Base-by-base conservation (phyloP, 2,329 filamentous ascomycete genomes). In the Botryotinia narcissicola region DNA sequence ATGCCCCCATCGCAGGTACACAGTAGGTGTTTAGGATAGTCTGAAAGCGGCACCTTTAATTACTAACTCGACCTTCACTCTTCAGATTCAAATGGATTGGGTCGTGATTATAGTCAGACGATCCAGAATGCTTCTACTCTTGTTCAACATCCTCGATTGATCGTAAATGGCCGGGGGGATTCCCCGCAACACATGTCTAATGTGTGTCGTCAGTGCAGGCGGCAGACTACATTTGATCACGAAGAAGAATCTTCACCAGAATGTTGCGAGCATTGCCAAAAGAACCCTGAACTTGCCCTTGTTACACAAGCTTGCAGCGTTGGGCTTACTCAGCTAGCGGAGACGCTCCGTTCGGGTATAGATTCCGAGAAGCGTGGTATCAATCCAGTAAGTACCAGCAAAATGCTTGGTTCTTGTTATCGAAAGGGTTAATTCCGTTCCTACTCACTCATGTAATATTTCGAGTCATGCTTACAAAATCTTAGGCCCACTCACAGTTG, bases 281-380 rank as follows among this genome's bases (percentile, higher is more conserved):
- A 67, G 46, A 72, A 77, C 71, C 76, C 78, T 29, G 78, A 78
- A 57, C 73, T 79, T 16, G 74, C 73, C 62, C 72, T 70, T 68
- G 73, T 78, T 68, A 76, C 76, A 42, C 73, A 78, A 72, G 76
- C 75, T 71, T 76, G 77, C 76, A 77, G 72, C 73, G 48, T 68
- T 57, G 76, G 73, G 76, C 78, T 80, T 75, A 80, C 75, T 78
- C 73, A 80, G 74, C 76, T 80, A 54, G 76, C 74, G 75, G 75
- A 76, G 29, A 80, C 78, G 29, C 79, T 80, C 71, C 66, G 73
- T 76, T 77, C 74, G 73, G 77, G 78, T 67, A 76, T 78, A 73
- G 75, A 77, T 57, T 75, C 77, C 73, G 76, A 77, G 29, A 74
- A 76, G 59, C 77, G 75, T 72, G 75, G 72, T 74, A 72, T 74